Percentiles rank a stretch among this genome's conserved stretches.
Evolutionary conservation across 345 rosid species (phyloP).

Genomic region (Orychophragmus violaceus): DNA sequence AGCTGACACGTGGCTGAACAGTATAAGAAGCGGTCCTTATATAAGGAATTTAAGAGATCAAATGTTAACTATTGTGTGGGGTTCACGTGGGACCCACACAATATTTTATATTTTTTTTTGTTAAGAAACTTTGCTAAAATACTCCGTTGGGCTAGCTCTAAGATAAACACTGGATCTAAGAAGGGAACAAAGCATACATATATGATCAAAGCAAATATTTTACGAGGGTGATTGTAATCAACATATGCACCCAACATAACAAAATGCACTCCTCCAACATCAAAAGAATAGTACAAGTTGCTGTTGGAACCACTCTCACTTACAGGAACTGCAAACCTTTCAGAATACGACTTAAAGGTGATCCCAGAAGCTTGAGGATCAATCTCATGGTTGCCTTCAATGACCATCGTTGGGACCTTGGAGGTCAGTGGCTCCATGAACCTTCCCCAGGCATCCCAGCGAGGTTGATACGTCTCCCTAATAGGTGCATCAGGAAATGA

Average conservation of each 20-base stretch:
- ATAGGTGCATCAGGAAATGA: conserved; percentile 69
- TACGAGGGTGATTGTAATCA: conserved; percentile 62
- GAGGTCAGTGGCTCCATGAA: conserved; percentile 83
- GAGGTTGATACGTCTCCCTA: conserved; percentile 85
- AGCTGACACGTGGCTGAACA: too few species aligned
- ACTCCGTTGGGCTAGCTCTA: too few species aligned
- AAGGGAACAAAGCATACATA: too few species aligned
- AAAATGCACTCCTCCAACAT: conserved; percentile 80
- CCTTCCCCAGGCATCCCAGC: conserved; percentile 98
- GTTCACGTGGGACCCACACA: too few species aligned
- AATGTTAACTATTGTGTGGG: too few species aligned
- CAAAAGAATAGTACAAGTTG: conserved; percentile 78
- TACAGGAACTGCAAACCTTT: conserved; percentile 70
- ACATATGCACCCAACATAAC: conserved; percentile 84
- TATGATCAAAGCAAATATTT: background rate
- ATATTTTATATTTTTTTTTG: too few species aligned
- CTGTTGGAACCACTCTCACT: conserved; percentile 63
- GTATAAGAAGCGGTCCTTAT: too few species aligned
- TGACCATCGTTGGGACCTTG: conserved; percentile 80
- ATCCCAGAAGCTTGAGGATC: conserved; percentile 64
- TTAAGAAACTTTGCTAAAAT: too few species aligned
- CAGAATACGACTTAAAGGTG: conserved; percentile 66
- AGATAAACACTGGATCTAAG: background rate
- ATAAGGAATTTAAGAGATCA: too few species aligned
- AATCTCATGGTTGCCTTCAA: conserved; percentile 86